Base-by-base conservation (phyloP, 306 rosid genomes). In the Cucumis melo region DNA sequence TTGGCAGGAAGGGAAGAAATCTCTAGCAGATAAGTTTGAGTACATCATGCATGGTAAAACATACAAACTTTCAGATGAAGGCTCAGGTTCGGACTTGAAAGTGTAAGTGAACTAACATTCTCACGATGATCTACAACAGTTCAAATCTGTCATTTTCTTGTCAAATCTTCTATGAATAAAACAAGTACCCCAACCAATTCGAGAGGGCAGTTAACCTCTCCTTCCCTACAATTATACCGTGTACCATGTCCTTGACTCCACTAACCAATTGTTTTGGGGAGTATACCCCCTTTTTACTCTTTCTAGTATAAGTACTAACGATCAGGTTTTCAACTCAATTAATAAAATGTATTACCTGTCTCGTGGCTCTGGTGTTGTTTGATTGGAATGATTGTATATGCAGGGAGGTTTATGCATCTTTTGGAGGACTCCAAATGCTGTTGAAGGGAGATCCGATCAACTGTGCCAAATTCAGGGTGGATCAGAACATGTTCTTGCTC, bases 371-470 rank as follows among this genome's bases (percentile, higher is more conserved):
- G 16, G n/a, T 38, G 34, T 8, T 21, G 21, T 51, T 75, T 15
- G 21, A 17, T 15, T 36, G 32, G 44, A 46, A 51, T 71, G 56
- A 42, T 4, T 64, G 27, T 39, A 39, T 78, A 44, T 62, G 63
- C 88, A 94, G 96, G 84, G 99, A 89, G 85, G 81, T 90, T 42
- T 90, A 72, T 79, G 92, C 78, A 38, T 90, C 99, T 20, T 92
- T 89, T 81, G 99, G 99, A 46, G 97, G 97, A 71, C 95, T 90
- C 41, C 96, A 90, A 87, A 77, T 94, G 93, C 72, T 86, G 93
- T 82, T 94, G 82, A 87, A 78, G 81, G 96, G 92, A 10, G 87
- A 91, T 78, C 85, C 92, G 34, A 78, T 84, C 38, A 87, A 79
- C 57, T 91, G 91, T 83, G 77, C 78, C 10, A 83, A 88, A 60